A percentile compares a stretch with the other conserved stretches of the same genome.
phyloP scores from a whole-genome alignment of 139 green algal species.

The Astrephomene gubernaculifera region DNA sequence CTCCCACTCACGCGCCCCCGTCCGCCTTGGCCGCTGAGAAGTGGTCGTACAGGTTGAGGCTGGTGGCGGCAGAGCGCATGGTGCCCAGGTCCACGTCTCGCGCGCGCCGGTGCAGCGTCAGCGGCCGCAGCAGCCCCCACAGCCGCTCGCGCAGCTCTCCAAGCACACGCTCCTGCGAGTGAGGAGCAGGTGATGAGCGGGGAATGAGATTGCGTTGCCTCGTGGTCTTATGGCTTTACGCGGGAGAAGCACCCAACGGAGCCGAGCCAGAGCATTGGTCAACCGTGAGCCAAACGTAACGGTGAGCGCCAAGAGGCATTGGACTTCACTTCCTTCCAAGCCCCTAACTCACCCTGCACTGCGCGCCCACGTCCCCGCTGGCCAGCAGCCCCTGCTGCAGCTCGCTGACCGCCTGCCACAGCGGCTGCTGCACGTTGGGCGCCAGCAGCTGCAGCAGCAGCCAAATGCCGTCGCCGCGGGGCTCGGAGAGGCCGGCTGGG shows the following conservation, averaged over 20 bases:
- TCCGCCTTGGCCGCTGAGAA: conserved; percentile 11
- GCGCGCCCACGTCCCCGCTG: not conserved
- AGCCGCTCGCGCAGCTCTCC: conserved; percentile 1
- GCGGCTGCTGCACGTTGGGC: conserved; percentile 16
- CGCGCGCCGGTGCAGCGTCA: conserved; percentile 20
- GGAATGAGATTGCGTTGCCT: not conserved
- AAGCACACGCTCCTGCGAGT: conserved; percentile 1
- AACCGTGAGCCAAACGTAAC: not conserved
- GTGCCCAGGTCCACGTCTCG: conserved; percentile 7
- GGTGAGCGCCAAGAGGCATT: not conserved
- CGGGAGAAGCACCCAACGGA: too few relatives aligned
- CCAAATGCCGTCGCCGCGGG: conserved; percentile 19
- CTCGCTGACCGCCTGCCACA: conserved; percentile 5
- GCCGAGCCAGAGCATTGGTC: not conserved
- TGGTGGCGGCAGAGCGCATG: not conserved
- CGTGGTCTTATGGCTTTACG: too few relatives aligned
- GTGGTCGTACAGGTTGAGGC: conserved; percentile 43
- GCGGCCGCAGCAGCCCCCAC: conserved; percentile 32
- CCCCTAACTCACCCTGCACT: conserved; percentile 8
- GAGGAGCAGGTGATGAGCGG: not conserved
- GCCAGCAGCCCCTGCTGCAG: conserved; percentile 28
- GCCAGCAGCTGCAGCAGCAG: conserved; percentile 39
- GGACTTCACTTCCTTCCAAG: not conserved
- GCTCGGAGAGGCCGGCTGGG: conserved; percentile 11
- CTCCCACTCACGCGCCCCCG: too few relatives aligned